Evolutionary conservation across 2,329 filamentous ascomycete species (phyloP).

Genomic region (Didymella exigua): DNA sequence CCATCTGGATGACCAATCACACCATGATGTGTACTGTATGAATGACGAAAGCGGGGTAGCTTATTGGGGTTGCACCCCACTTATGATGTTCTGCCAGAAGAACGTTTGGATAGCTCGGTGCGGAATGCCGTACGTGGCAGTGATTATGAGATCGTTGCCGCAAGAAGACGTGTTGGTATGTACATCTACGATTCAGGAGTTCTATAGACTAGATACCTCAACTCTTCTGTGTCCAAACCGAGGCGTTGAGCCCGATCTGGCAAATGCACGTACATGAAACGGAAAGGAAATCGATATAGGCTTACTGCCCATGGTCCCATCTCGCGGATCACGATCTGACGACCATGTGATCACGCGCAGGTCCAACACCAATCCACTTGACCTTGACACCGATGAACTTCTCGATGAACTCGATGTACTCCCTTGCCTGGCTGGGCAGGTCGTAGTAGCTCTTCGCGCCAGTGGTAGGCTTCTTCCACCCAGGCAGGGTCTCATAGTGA

Average conservation of each 20-base stretch:
- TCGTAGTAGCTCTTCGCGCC: slow-evolving; percentile 65
- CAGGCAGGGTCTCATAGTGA: slow-evolving; percentile 70
- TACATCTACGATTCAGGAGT: slow-evolving; percentile 6
- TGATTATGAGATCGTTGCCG: neutral
- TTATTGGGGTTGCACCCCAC: slow-evolving; percentile 10
- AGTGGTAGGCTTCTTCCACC: slow-evolving; percentile 71
- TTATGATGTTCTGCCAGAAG: neutral
- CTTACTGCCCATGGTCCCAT: slow-evolving; percentile 10
- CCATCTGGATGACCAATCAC: slow-evolving; percentile 13
- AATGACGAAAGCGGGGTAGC: slow-evolving; percentile 29
- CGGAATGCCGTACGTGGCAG: neutral
- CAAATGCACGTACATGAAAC: slow-evolving; percentile 3
- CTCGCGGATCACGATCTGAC: slow-evolving; percentile 48
- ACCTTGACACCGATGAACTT: slow-evolving; percentile 67
- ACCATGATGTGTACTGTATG: slow-evolving; percentile 12
- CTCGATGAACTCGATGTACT: slow-evolving; percentile 72
- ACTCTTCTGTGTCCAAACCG: neutral
- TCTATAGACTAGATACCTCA: neutral
- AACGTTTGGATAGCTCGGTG: neutral
- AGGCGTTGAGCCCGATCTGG: neutral
- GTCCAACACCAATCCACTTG: slow-evolving; percentile 71
- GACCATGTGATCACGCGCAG: slow-evolving; percentile 69
- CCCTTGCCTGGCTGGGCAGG: slow-evolving; percentile 67
- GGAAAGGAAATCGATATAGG: slow-evolving; percentile 1
- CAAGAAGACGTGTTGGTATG: neutral